A percentile compares a stretch with the other conserved stretches of the same genome.
These are phyloP conservation scores for Hapsidospora chrysogenum DNA, from an alignment of 495 filamentous ascomycete genomes.

Conservation along the genomic window DNA sequence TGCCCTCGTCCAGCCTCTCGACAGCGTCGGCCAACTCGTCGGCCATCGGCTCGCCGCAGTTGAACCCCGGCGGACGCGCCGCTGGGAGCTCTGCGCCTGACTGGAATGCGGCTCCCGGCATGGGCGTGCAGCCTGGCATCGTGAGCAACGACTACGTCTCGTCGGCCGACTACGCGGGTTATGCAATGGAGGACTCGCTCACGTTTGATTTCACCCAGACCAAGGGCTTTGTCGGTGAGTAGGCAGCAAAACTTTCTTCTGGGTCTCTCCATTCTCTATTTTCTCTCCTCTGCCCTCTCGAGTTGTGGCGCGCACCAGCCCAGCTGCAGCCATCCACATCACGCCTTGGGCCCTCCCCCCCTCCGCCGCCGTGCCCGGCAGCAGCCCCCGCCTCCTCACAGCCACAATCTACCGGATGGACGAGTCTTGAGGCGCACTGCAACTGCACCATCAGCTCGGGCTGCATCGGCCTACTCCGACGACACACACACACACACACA, in stretches of 20 bases:
- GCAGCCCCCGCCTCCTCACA: not conserved
- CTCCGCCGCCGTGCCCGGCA: not conserved
- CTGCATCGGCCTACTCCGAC: too few relatives aligned
- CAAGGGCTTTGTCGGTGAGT: constrained; percentile 71
- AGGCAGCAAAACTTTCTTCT: constrained; percentile 14
- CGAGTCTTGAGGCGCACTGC: not conserved
- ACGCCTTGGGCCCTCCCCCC: not conserved
- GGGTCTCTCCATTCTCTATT: constrained; percentile 10
- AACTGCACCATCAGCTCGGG: too few relatives aligned
- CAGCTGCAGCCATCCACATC: not conserved
- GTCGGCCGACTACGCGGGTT: constrained; percentile 8
- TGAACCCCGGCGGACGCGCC: constrained; percentile 40
- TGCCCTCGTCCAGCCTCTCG: constrained; percentile 43
- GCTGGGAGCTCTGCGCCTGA: constrained; percentile 39
- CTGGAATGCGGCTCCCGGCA: constrained; percentile 45
- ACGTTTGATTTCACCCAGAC: constrained; percentile 41
- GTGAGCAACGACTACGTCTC: constrained; percentile 42
- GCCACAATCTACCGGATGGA: not conserved
- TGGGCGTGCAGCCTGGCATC: constrained; percentile 49
- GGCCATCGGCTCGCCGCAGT: constrained; percentile 65
- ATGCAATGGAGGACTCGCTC: constrained; percentile 27
- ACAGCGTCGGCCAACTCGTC: constrained; percentile 66
- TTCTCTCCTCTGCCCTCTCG: not conserved
- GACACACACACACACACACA: too few relatives aligned
- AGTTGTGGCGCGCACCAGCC: too few relatives aligned